Conservation (phyloP, 2,329 filamentous ascomycete species). For the Coniochaeta sp. region DNA sequence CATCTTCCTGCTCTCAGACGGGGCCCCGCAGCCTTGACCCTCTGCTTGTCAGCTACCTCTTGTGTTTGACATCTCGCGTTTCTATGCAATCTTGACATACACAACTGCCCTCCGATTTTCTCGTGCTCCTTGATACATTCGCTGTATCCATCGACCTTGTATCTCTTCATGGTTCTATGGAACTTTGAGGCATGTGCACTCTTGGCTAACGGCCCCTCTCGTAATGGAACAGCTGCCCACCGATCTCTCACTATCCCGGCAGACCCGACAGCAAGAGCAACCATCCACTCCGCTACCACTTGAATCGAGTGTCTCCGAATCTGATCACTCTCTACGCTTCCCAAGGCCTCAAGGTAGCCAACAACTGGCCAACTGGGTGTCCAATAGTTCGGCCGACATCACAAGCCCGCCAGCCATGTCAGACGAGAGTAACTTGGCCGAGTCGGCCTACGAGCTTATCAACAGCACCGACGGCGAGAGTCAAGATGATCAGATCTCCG, state of each 20-base stretch:
- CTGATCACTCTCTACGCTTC: constrained; percentile 46
- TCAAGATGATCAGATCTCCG: constrained; percentile 39
- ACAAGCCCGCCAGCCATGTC: constrained; percentile 37
- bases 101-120: neutral
- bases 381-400: constrained; percentile 48
- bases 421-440: constrained; percentile 42
- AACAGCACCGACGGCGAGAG: constrained; percentile 42
- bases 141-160: neutral
- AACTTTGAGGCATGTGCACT: constrained; percentile 25
- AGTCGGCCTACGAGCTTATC: constrained; percentile 52
- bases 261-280: neutral
- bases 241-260: constrained; percentile 1
- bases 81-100: neutral
- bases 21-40: neutral
- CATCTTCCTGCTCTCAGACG: neutral
- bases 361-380: constrained; percentile 52
- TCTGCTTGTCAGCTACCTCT: neutral
- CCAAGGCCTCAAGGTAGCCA: constrained; percentile 47
- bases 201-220: constrained; percentile 28
- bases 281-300: neutral
- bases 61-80: neutral
- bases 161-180: constrained; percentile 9
- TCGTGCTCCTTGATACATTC: neutral
- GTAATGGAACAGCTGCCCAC: constrained; percentile 44
- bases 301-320: constrained; percentile 22